Base-by-base conservation (phyloP, 352 stramenopile genomes). In the Elongisporangium undulatum region DNA sequence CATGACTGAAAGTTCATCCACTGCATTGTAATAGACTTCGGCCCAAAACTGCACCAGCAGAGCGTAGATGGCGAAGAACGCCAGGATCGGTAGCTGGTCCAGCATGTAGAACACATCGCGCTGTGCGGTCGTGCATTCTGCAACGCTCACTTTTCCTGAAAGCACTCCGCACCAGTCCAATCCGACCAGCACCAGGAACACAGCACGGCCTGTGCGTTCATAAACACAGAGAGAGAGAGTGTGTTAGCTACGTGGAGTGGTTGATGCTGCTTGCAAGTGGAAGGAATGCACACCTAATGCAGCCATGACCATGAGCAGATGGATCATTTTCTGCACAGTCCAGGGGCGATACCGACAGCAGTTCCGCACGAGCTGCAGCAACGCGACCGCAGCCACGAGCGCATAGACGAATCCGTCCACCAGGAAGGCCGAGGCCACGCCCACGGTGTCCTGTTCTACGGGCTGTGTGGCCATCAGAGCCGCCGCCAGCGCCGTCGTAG, bases 301-400 rank as follows among this genome's bases (percentile, higher is more conserved):
- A n/a, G 80, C 75, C 55, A 90, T 60, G 51, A 95, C 88, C 69
- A 95, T 88, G 54, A 95, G 74, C 59, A 90, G 17, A 57, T 95
- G 87, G 51, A 94, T 76, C 78, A 93, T 90, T 68, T 95, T 95
- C 67, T 95, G 87, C 62, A 92, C 78, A 6, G 85, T 95, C 85
- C 85, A 94, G 3, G 83, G 80, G 2, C 77, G 78, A 68, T 95
- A 94, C 23, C 84, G 80, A 29, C 74, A 85, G 71, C 85, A 94
- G 51, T 94, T 95, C 50, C 87, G 87, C 48, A 82, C 71, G n/a
- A 95, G 63, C 62, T 95, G 87, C 38, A 87, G 71, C 20, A 79
- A 69, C 10, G 81, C 67, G 3, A 71, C 72, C 16, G 69, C 69
- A n/a, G 71, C 81, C 22, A 94, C 77, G 6, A 91, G 51, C 45